Evolutionary conservation across 176 grass and related monocot species (phyloP), one percentile per base, ranked within the genome.

Genomic region (Eremochloa ophiuroides): DNA sequence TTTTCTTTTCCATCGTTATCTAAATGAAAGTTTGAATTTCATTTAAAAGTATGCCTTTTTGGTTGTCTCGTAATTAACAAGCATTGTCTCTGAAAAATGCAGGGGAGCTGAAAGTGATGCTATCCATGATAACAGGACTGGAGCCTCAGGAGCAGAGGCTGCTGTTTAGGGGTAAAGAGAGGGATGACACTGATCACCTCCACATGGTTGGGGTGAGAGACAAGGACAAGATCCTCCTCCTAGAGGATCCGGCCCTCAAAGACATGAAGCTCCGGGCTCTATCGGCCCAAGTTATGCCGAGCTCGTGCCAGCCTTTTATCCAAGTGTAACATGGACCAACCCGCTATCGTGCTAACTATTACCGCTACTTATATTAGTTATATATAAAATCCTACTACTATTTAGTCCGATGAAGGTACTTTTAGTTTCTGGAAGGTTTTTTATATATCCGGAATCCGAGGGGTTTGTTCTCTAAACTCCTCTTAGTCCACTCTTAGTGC

Each of bases 151-250:
- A 95, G 81, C 91, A 99, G 86, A 93, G 89, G 88, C 79, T 99
- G 23, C 35, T 99, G 47, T 99, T 99, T 85, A 95, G 80, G 83
- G 91, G 96, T 12, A 99, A 93, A 66, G 96, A 95, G 80, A 95
- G 85, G 76, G 93, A 99, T n/a, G 93, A 99, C 46, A 80, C 75
- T 0, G 90, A 98, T 63, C 66, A 89, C 77, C 91, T 98, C 68
- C 90, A 91, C 78, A 93, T 92, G 79, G 83, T 92, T 23, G 95
- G 95, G 34, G 89, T 98, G 39, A 87, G 89, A 46, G 86, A 98
- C 88, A 93, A 85, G 83, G 92, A 90, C 82, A 94, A 92, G 74
- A 76, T 98, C 59, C 71, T 94, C 5, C 90, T 98, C 27, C 78
- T 91, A 0, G 92, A 98, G 89, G 88, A 90, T 77, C 90, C 86